Evolutionary conservation across 768 basidiomycete genomes (phyloP).

Genomic region (Suillus variegatus): DNA sequence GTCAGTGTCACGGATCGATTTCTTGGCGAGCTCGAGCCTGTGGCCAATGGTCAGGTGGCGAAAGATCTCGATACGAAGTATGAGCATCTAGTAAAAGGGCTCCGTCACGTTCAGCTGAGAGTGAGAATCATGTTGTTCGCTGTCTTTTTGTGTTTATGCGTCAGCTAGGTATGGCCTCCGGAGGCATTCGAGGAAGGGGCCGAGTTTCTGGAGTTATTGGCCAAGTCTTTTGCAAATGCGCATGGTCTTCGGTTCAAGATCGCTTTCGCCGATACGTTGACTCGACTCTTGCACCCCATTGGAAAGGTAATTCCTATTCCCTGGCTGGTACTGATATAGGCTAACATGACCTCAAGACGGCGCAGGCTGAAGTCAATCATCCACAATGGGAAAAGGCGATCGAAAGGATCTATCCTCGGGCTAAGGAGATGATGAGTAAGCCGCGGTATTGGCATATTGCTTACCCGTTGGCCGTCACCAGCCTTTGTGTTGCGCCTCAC

Average conservation of each 20-base stretch:
- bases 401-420: conserved; percentile 79
- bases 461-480: conserved; percentile 81
- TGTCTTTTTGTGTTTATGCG: conserved; percentile 4
- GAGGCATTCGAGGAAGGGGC: conserved; percentile 92
- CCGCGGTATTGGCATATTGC: conserved; percentile 88
- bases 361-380: conserved; percentile 94
- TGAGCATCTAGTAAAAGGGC: conserved; percentile 81
- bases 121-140: conserved; percentile 36
- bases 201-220: conserved; percentile 84
- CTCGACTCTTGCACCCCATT: conserved; percentile 79
- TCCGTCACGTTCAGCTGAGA: conserved; percentile 83
- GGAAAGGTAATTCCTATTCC: conserved; percentile 59
- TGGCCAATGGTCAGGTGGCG: conserved; percentile 71
- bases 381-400: conserved; percentile 94
- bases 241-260: conserved; percentile 84
- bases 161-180: conserved; percentile 84
- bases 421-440: conserved; percentile 82
- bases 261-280: conserved; percentile 82
- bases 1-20: conserved; percentile 93
- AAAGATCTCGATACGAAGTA: conserved; percentile 83
- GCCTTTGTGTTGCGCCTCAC: conserved; percentile 85
- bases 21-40: conserved; percentile 72
- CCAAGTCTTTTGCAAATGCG: conserved; percentile 79
- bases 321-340: neutral
- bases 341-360: conserved; percentile 53